phyloP scores from a whole-genome alignment of 2,329 filamentous ascomycete genomes.

The Colletotrichum caudatum region DNA sequence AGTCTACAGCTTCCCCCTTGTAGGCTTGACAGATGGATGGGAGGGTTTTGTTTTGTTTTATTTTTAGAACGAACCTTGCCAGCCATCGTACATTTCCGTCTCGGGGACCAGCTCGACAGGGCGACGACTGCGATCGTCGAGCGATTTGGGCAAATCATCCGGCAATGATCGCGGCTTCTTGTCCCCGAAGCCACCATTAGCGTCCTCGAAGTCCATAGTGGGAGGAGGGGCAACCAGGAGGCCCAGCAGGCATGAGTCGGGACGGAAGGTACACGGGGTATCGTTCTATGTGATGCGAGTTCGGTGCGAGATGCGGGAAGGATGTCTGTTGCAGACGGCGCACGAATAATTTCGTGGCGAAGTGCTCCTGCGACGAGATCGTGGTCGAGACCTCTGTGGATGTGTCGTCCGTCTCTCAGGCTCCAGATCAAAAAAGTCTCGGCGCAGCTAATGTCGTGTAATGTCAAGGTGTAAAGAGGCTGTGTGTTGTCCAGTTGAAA shows the following conservation, averaged over 20 bases:
- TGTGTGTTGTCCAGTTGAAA: constrained; percentile 8
- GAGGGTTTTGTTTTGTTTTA: neutral
- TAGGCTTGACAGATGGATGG: constrained; percentile 2
- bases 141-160: constrained; percentile 86
- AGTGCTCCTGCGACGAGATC: neutral
- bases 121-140: constrained; percentile 85
- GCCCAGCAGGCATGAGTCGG: constrained; percentile 39
- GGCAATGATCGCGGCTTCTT: constrained; percentile 72
- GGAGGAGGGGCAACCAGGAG: constrained; percentile 53
- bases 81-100: constrained; percentile 98
- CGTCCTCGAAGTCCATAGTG: constrained; percentile 71
- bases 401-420: neutral
- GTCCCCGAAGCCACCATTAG: constrained; percentile 56
- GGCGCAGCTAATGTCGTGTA: constrained; percentile 24
- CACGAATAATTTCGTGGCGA: constrained; percentile 29
- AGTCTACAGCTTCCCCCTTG: constrained; percentile 13
- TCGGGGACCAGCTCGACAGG: constrained; percentile 77
- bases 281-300: constrained; percentile 28
- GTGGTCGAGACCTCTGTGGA: neutral
- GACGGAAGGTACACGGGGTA: constrained; percentile 15
- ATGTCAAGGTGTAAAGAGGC: constrained; percentile 18
- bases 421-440: constrained; percentile 18
- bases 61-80: constrained; percentile 77
- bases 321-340: constrained; percentile 16
- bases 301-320: constrained; percentile 17